Percentiles rank a stretch among this genome's conserved stretches.
Evolutionary conservation across 805 yeast genomes (phyloP).

Genomic region (Cyberlindnera americana): DNA sequence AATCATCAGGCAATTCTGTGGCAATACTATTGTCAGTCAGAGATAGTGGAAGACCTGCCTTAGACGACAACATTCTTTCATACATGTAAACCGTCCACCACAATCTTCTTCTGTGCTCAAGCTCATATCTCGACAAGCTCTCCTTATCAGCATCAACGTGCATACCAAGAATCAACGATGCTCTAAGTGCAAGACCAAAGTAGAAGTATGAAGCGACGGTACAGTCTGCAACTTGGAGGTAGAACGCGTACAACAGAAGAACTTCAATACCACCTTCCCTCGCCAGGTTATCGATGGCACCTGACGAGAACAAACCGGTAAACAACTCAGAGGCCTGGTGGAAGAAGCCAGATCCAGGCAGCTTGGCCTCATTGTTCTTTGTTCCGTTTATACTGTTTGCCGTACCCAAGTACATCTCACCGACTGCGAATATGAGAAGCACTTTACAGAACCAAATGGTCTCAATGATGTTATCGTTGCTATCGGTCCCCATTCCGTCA

Average conservation of each 20-base stretch:
- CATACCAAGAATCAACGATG: slow-evolving; percentile 71
- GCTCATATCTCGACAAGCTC: slow-evolving; percentile 59
- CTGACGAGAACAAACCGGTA: slow-evolving; percentile 72
- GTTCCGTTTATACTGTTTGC: slow-evolving; percentile 58
- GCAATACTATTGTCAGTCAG: slow-evolving; percentile 81
- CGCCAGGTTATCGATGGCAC: slow-evolving; percentile 74
- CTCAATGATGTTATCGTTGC: slow-evolving; percentile 56
- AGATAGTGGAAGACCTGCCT: slow-evolving; percentile 76
- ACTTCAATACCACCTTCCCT: slow-evolving; percentile 81
- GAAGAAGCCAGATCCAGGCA: slow-evolving; percentile 79
- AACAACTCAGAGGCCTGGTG: slow-evolving; percentile 77
- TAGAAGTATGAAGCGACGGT: slow-evolving; percentile 79
- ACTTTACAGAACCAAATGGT: slow-evolving; percentile 81
- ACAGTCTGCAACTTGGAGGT: slow-evolving; percentile 79
- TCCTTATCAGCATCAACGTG: slow-evolving; percentile 81
- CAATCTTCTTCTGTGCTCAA: slow-evolving; percentile 76
- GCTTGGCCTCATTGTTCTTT: slow-evolving; percentile 37
- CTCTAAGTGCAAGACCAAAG: slow-evolving; percentile 71
- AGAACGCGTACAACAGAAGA: slow-evolving; percentile 69
- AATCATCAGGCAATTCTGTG: slow-evolving; percentile 70
- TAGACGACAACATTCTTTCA: slow-evolving; percentile 80
- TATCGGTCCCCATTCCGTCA: slow-evolving; percentile 36
- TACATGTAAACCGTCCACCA: slow-evolving; percentile 87
- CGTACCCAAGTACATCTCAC: slow-evolving; percentile 80
- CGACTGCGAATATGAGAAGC: slow-evolving; percentile 67